Evolutionary conservation across 73 alveolate species (phyloP), one percentile per base, ranked within the genome.

Genomic region (Paramecium primaurelia): DNA sequence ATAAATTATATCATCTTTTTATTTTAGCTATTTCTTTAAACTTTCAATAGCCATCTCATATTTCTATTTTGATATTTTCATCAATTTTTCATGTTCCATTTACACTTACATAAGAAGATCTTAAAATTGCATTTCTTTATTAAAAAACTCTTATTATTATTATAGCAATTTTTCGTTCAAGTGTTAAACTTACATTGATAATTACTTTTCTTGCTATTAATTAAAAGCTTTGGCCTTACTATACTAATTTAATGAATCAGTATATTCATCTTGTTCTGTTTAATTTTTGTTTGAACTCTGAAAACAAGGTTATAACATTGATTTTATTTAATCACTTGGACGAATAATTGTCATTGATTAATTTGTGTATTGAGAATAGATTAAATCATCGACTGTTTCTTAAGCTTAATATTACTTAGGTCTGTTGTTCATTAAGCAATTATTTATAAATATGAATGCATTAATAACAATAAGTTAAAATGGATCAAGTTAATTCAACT

Each of bases 401-500:
- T 54, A 54, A n/a, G 34, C 32, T 54, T 54, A 22, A 18, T 54
- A 18, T 54, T 16, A 18, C 11, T 54, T 54, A 18, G 69, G 69
- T 54, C 32, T 54, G 69, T 54, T 54, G 69, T 54, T 54, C 69
- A 54, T 54, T 54, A 54, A 54, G 69, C 32, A 54, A 54, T 54
- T 54, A 54, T 54, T 54, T 54, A 54, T 54, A 54, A 54, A 54
- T 54, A 54, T 54, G 69, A 54, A 54, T n/a, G 69, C 69, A 54
- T 54, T 54, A 54, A 54, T 54, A 54, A 54, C 32, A 54, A 54
- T 54, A 54, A 54, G 69, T 54, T 54, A 54, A 64, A 37, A 80
- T 80, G 91, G 91, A 80, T 80, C 91, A 22, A 47, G n/a, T 16
- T 12, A 45, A 47, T 47, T 80, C 91, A 10, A 64, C 77, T 47